Evolutionary conservation across 352 stramenopile genomes (phyloP), one percentile per base, ranked within the genome.

Genomic region (Pythium biforme): DNA sequence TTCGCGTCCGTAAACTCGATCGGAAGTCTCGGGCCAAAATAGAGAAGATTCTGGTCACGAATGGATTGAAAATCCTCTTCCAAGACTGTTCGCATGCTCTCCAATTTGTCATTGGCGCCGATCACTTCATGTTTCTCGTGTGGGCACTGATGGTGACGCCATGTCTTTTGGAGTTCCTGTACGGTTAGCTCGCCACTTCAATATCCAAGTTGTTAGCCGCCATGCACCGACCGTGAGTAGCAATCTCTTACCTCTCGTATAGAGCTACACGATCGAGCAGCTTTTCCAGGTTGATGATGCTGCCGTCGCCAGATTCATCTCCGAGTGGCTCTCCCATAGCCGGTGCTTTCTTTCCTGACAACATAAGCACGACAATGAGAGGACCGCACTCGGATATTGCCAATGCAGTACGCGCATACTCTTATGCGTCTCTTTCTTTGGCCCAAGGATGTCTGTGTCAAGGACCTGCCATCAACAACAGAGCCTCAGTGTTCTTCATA

Each of bases 161-260:
- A 70, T 10, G 57, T 50, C 33, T 59, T 59, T 61, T 63, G 57
- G n/a, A 70, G 31, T n/a, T 70, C 57, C 5, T 15, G 14, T 5
- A 54, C 37, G 3, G 54, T 55, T 7, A 70, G 37, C 11, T 66
- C 64, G 5, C 64, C 64, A 51, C 64, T 70, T 34, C 10, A 50
- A 8, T 9, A 63, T 14, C 2, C 39, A 19, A 17, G 37, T 37
- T 37, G 10, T 37, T 15, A 37, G 31, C 31, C 8, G 3, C 31
- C n/a, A n/a, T n/a, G n/a, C n/a, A n/a, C n/a, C 5, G 10, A 34
- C 31, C 31, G 31, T 7, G 37, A 14, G 12, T 43, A 20, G 37
- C 4, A 7, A 43, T 47, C 6, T 3, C 14, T 1, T 31, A 64
- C 56, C 31, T 65, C n/a, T 70, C 50, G 22, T 65, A 70, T 4